Percentiles rank a stretch among this genome's conserved stretches.
These are phyloP conservation scores for Botryotinia globosa DNA, from an alignment of 2,329 filamentous ascomycete genomes.

Conservation along the genomic window DNA sequence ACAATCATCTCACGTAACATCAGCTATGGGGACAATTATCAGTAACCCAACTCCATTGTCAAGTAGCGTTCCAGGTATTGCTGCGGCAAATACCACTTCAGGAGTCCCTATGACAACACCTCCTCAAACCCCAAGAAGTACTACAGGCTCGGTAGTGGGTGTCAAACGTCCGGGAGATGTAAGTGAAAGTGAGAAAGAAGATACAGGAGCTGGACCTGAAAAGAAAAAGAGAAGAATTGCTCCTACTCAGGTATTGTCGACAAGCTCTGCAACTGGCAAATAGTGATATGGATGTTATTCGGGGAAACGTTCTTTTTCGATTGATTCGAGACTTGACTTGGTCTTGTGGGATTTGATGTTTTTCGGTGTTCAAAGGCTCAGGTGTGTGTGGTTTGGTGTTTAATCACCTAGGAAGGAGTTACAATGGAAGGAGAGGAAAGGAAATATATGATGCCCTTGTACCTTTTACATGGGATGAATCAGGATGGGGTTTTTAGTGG, in stretches of 20 bases:
- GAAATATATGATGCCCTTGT: background rate
- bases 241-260: constrained; percentile 47
- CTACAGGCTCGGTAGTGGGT: constrained; percentile 53
- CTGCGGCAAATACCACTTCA: constrained; percentile 58
- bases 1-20: constrained; percentile 49
- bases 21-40: constrained; percentile 48
- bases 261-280: background rate
- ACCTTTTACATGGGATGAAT: background rate
- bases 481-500: background rate
- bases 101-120: constrained; percentile 75
- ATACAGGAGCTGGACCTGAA: constrained; percentile 44
- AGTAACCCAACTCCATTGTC: constrained; percentile 78
- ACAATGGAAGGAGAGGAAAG: background rate
- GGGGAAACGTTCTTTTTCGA: background rate
- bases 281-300: background rate
- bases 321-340: background rate
- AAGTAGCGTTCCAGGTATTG: constrained; percentile 72
- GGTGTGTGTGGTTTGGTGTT: background rate
- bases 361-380: background rate
- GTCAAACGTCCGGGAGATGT: constrained; percentile 56
- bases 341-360: background rate
- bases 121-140: constrained; percentile 77
- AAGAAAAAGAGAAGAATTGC: constrained; percentile 68
- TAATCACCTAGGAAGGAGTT: background rate
- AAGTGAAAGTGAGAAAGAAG: constrained; percentile 49